Evolutionary conservation across 2,329 filamentous ascomycete species (phyloP), one percentile per base, ranked within the genome.

Genomic region (Chaetomium globosum): DNA sequence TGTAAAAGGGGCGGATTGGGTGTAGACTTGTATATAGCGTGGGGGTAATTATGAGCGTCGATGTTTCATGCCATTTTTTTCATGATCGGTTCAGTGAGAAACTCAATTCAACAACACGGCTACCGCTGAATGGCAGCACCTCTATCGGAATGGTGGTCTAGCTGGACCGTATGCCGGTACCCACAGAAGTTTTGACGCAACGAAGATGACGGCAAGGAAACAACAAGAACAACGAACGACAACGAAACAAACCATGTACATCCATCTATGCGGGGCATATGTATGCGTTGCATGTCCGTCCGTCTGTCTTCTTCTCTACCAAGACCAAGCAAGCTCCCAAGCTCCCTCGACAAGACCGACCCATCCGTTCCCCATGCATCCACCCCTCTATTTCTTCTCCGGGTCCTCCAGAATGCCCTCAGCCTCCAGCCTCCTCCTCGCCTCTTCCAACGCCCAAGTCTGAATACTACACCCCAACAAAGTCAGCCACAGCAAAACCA

Each of bases 401-500:
- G 91, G 89, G 74, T 97, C 94, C 75, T 91, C 87, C 75, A 98
- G 81, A 76, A 98, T 93, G 66, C 95, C 95, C 83, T 99, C 95
- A 67, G 88, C 90, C 82, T 99, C 95, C 85, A 99, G 88, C 82
- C 95, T 87, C 82, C 95, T 87, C 76, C 95, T 87, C 61, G 95
- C 95, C 82, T 99, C 95, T 81, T 99, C 95, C 52, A 99, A 87
- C 69, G 95, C 95, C 95, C 95, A 99, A 63, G 94, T 98, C 83
- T 98, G 95, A 87, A 99, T 97, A 79, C 95, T 99, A 74, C 36
- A 74, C 36, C 5, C 12, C 31, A 33, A 19, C 4, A 7, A 43
- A 43, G 39, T 43, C 39, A 43, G 39, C 39, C 16, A 19, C 16
- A 19, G 5, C 16, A 19, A 6, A 39, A 5, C 36, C 33, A 36